phyloP scores from a whole-genome alignment of 148 eudicot genomes.

The Selenicereus undatus region DNA sequence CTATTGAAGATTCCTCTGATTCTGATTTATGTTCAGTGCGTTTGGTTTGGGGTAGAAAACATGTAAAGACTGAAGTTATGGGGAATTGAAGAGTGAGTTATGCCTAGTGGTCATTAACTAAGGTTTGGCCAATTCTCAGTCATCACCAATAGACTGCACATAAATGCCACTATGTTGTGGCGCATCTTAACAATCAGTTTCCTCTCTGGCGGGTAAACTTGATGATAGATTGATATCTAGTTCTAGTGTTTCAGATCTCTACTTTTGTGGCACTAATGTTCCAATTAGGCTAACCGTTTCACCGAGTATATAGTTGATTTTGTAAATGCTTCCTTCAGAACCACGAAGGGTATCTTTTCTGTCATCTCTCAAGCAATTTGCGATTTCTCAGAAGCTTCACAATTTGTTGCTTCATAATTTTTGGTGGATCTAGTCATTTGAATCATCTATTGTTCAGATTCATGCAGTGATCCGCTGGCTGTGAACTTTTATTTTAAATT shows the following conservation, averaged over 20 bases:
- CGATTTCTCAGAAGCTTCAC: not conserved
- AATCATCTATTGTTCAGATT: not conserved
- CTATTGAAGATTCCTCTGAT: not conserved
- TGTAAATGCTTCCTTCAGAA: not conserved
- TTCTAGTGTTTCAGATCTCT: not conserved
- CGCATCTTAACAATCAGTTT: not conserved
- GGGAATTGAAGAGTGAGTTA: not conserved
- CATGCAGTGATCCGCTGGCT: not conserved
- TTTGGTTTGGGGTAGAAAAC: not conserved
- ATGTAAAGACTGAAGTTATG: not conserved
- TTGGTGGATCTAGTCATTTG: not conserved
- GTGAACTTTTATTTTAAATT: not conserved
- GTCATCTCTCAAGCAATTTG: not conserved
- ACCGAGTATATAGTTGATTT: not conserved
- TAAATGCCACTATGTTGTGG: not conserved
- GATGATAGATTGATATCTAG: not conserved
- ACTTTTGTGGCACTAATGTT: not conserved
- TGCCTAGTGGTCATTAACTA: not conserved
- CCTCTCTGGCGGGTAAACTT: not conserved
- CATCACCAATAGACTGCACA: not conserved
- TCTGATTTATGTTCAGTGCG: not conserved
- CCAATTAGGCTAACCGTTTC: not conserved
- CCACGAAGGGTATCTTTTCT: not conserved
- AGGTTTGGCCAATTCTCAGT: not conserved
- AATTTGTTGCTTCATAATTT: not conserved